Percentiles rank a stretch among this genome's conserved stretches.
These are phyloP conservation scores for Eucalyptus erythrocorys DNA, from an alignment of 345 rosid genomes.

Conservation along the genomic window DNA sequence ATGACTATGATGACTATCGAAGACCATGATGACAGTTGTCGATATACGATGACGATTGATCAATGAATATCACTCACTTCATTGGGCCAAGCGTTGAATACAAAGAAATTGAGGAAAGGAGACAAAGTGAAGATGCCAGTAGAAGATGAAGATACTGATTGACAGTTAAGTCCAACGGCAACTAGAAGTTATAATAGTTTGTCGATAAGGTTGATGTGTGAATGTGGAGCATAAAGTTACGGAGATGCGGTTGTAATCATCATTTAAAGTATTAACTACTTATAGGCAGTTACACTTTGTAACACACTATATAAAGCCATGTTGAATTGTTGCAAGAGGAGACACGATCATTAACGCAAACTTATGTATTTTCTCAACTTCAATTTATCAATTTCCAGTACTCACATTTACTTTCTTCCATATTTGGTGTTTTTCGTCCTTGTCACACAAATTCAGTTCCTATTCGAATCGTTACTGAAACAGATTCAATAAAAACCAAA, in stretches of 20 bases:
- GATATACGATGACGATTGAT: neutral
- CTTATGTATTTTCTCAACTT: neutral
- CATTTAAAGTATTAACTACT: neutral
- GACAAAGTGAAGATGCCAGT: neutral
- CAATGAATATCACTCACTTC: neutral
- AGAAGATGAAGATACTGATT: neutral
- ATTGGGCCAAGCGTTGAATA: neutral
- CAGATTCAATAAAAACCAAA: neutral
- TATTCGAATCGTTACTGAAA: neutral
- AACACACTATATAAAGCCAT: neutral
- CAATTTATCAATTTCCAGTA: neutral
- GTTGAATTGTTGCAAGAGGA: neutral
- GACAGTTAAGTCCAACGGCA: neutral
- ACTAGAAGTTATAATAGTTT: neutral
- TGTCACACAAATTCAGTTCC: neutral
- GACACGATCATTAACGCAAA: neutral
- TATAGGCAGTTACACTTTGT: neutral
- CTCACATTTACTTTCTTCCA: neutral
- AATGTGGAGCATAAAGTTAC: neutral
- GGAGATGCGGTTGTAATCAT: neutral
- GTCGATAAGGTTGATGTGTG: neutral
- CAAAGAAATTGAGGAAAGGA: neutral
- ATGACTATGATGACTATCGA: neutral
- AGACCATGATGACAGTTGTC: neutral
- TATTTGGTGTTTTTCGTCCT: neutral